These are phyloP conservation scores for Colletotrichum tropicicola DNA, from an alignment of 2,329 filamentous ascomycete genomes.

Conservation along the genomic window DNA sequence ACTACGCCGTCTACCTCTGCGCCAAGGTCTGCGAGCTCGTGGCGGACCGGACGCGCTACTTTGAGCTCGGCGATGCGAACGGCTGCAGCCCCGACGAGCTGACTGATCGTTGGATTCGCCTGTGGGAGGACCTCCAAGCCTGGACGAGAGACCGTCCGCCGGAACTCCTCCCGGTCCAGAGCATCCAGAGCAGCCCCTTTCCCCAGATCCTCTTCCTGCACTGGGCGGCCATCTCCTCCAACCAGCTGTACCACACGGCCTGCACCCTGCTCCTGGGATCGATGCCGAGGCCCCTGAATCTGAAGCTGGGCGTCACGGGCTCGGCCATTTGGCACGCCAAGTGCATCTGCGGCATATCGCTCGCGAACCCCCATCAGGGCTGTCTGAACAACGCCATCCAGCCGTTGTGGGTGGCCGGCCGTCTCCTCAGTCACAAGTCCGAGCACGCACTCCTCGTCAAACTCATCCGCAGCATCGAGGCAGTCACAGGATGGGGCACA, in stretches of 20 bases:
- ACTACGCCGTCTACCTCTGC: conserved; percentile 66
- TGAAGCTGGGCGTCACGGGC: conserved; percentile 35
- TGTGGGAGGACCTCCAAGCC: conserved; percentile 59
- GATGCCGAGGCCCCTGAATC: conserved; percentile 40
- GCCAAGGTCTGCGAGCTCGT: conserved; percentile 61
- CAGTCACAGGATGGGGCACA: conserved; percentile 61
- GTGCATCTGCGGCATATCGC: conserved; percentile 63
- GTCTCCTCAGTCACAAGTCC: conserved; percentile 59
- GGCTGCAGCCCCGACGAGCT: conserved; percentile 51
- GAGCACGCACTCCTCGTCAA: conserved; percentile 50
- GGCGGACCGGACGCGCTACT: conserved; percentile 55
- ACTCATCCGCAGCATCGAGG: conserved; percentile 59
- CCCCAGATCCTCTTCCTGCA: conserved; percentile 61
- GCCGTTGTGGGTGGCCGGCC: conserved; percentile 64
- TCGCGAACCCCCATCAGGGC: conserved; percentile 63
- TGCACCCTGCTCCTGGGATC: conserved; percentile 60
- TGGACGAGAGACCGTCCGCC: conserved; percentile 57
- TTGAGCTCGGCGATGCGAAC: conserved; percentile 56
- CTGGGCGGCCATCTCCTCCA: conserved; percentile 64
- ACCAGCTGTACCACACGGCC: conserved; percentile 65
- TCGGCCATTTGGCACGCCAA: conserved; percentile 64
- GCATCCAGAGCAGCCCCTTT: conserved; percentile 53
- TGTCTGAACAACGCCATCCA: conserved; percentile 67
- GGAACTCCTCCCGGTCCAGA: conserved; percentile 56
- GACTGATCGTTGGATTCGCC: conserved; percentile 51